Conservation (phyloP, 1,284 basidiomycete genomes). For the Tranzscheliella williamsii region DNA sequence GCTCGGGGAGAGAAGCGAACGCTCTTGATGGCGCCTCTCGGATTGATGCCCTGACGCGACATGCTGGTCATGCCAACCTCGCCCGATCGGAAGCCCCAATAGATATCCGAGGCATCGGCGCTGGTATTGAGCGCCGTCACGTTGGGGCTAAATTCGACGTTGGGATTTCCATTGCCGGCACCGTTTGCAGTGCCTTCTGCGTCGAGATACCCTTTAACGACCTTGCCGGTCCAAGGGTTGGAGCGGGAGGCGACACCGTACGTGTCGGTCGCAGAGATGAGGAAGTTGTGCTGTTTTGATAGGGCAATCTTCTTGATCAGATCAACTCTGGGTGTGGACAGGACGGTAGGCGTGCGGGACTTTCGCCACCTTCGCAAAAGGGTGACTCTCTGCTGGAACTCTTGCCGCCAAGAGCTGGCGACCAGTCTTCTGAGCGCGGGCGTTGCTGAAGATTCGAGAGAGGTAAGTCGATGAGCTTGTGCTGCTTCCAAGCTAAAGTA, state of each 20-base stretch:
- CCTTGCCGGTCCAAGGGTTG: conserved; percentile 69
- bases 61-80: conserved; percentile 69
- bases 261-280: conserved; percentile 71
- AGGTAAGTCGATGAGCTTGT: conserved; percentile 67
- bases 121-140: conserved; percentile 67
- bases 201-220: conserved; percentile 75
- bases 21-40: conserved; percentile 46
- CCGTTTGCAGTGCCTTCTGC: conserved; percentile 69
- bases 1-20: conserved; percentile 37
- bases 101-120: conserved; percentile 71
- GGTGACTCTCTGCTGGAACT: conserved; percentile 48
- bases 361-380: conserved; percentile 70
- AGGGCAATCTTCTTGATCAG: conserved; percentile 51
- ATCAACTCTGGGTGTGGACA: conserved; percentile 49
- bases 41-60: conserved; percentile 50
- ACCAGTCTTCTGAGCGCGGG: conserved; percentile 67
- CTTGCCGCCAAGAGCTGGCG: conserved; percentile 42
- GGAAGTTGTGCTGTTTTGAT: conserved; percentile 66
- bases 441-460: conserved; percentile 62
- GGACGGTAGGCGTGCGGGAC: conserved; percentile 68
- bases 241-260: conserved; percentile 78
- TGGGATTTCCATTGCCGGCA: conserved; percentile 74
- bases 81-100: conserved; percentile 77
- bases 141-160: conserved; percentile 74
- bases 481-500: conserved; percentile 68